Conservation (phyloP, 2,329 filamentous ascomycete genomes). For the Pseudocercospora eumusae region DNA sequence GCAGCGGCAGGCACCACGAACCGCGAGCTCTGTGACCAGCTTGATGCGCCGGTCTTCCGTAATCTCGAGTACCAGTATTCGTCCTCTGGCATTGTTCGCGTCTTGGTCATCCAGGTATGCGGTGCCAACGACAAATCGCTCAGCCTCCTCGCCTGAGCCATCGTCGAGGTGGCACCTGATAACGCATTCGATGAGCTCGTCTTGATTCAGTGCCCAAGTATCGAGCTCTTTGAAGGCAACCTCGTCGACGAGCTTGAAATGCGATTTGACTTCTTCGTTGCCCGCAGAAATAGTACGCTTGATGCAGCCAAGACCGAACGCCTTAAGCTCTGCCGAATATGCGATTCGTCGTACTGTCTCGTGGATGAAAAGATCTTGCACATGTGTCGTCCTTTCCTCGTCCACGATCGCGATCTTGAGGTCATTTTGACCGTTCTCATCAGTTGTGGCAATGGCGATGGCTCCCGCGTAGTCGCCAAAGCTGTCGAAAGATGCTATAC, state of each 20-base stretch:
- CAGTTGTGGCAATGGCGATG: slow-evolving; percentile 72
- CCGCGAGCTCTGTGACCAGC: slow-evolving; percentile 65
- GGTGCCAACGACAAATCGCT: slow-evolving; percentile 90
- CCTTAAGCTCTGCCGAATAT: slow-evolving; percentile 75
- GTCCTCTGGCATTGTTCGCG: slow-evolving; percentile 60
- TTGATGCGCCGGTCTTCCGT: slow-evolving; percentile 73
- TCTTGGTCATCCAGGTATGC: slow-evolving; percentile 67
- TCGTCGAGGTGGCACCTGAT: slow-evolving; percentile 72
- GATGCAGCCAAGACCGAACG: slow-evolving; percentile 86
- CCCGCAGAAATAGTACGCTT: slow-evolving; percentile 69
- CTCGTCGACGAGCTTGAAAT: slow-evolving; percentile 89
- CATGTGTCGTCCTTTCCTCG: slow-evolving; percentile 81
- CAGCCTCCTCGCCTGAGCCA: slow-evolving; percentile 58
- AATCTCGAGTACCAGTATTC: slow-evolving; percentile 83
- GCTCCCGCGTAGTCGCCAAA: slow-evolving; percentile 73
- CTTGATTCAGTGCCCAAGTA: slow-evolving; percentile 63
- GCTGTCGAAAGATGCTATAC: slow-evolving; percentile 79
- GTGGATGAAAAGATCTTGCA: slow-evolving; percentile 73
- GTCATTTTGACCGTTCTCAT: slow-evolving; percentile 45
- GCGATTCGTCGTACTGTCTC: slow-evolving; percentile 85
- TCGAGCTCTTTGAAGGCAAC: slow-evolving; percentile 79
- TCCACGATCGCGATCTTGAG: slow-evolving; percentile 82
- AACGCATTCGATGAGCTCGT: slow-evolving; percentile 83
- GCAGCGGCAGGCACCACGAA: slow-evolving; percentile 80
- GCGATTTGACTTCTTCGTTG: slow-evolving; percentile 73